Base-by-base conservation (phyloP, 1,284 basidiomycete species). In the Cerioporus squamosus region DNA sequence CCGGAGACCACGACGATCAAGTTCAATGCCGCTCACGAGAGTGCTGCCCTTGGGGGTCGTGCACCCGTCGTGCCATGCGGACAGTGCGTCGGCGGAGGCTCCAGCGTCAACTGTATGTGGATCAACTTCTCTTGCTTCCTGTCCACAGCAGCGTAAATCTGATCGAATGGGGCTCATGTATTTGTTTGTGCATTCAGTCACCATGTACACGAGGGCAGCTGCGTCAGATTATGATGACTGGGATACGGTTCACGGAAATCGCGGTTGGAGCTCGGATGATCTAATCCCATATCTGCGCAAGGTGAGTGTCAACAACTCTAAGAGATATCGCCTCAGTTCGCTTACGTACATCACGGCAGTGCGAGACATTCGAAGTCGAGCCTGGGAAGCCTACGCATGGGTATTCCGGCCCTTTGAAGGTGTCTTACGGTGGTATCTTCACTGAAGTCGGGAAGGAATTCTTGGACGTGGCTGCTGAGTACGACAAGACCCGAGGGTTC, bases 161-260 rank as follows among this genome's bases (percentile, higher is more conserved):
- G 33, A 36, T 36, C 33, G 33, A 36, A 36, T 12, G 8, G 33
- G 33, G 20, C 3, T 24, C 31, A 43, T 44, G 14, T 49, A 20
- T 31, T 5, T 20, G 22, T 31, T 5, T 20, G 7, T 8, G 8
- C 9, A 24, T 43, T 3, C 51, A 86, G 84, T 83, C 63, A 73
- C 77, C 57, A 75, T 81, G 68, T 87, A 87, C 55, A 81, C 77
- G 7, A 79, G 86, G 9, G 79, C 80, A 0, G 71, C 79, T 14
- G 77, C 81, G 5, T 85, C 84, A 0, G 85, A 86, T 64, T 86
- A 80, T 53, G 81, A 86, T 49, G 82, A 79, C 50, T 86, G 84
- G 84, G 77, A 79, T 57, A 73, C 53, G 0, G 62, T 72, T 2
- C 70, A 82, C 23, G 74, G 75, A 0, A 86, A 87, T 60, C 69